Percentiles rank a stretch among this genome's conserved stretches.
These are phyloP conservation scores for Toxicodendron radicans DNA, from an alignment of 345 rosid genomes.

Conservation along the genomic window DNA sequence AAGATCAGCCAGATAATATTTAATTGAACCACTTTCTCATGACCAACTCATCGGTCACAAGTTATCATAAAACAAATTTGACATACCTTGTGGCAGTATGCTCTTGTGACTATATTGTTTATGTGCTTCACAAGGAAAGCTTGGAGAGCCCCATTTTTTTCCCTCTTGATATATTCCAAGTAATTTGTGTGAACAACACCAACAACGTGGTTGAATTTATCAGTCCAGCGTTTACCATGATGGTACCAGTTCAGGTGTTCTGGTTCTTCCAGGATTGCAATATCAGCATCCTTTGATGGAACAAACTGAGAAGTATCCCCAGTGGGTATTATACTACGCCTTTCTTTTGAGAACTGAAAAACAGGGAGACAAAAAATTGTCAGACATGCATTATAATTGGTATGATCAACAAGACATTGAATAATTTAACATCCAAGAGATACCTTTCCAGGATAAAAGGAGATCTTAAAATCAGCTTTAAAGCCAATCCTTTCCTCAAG, in stretches of 20 bases:
- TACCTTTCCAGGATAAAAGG: conserved; percentile 99
- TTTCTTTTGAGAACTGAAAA: conserved; percentile 77
- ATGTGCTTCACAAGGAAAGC: conserved; percentile 93
- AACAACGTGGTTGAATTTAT: conserved; percentile 93
- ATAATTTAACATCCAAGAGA: conserved; percentile 14
- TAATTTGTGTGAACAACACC: conserved; percentile 98
- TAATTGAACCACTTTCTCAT: neutral
- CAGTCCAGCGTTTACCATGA: conserved; percentile 97
- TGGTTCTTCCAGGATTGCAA: conserved; percentile 94
- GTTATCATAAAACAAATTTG: conserved; percentile 8
- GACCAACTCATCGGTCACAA: neutral
- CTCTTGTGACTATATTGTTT: conserved; percentile 88
- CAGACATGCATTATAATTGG: neutral
- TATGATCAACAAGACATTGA: conserved; percentile 1
- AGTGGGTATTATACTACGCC: conserved; percentile 94
- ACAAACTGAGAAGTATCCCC: conserved; percentile 95
- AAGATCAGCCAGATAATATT: neutral
- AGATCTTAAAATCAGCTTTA: conserved; percentile 83
- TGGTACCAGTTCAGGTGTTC: conserved; percentile 98
- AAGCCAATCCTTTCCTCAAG: conserved; percentile 92
- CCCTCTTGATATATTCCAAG: conserved; percentile 97
- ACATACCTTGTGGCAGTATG: conserved; percentile 87
- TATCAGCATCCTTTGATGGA: conserved; percentile 85
- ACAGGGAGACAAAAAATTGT: conserved; percentile 17
- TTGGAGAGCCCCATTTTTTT: conserved; percentile 90